Conservation (phyloP, 352 stramenopile genomes). For the Phytopythium ostracodes region DNA sequence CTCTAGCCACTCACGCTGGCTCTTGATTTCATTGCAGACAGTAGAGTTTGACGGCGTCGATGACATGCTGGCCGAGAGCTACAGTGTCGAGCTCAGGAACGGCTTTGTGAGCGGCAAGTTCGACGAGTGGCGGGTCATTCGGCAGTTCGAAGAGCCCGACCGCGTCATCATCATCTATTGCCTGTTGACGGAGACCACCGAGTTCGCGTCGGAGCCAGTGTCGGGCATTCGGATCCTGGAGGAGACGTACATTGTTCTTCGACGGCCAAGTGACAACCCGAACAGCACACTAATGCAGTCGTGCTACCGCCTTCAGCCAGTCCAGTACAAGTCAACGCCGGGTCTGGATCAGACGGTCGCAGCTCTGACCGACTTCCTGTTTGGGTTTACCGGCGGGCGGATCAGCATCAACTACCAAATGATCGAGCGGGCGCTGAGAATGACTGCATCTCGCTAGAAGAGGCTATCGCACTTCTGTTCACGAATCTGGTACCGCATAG, state of each 20-base stretch:
- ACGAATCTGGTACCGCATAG: no score
- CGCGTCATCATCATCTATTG: constrained; percentile 1
- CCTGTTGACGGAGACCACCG: background rate
- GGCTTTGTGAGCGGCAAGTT: background rate
- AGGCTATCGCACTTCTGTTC: no score
- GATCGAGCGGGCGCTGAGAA: background rate
- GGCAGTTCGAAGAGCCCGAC: background rate
- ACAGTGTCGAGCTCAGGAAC: background rate
- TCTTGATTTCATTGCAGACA: background rate
- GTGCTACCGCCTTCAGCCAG: background rate
- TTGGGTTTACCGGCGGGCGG: background rate
- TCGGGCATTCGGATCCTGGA: constrained; percentile 2
- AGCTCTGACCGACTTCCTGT: background rate
- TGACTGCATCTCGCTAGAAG: no score
- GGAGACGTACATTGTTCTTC: constrained; percentile 2
- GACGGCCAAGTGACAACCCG: background rate
- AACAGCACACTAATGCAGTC: background rate
- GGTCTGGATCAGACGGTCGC: background rate
- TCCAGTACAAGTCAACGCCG: background rate
- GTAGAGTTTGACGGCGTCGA: background rate
- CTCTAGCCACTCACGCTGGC: no score
- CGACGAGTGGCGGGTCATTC: constrained; percentile 1
- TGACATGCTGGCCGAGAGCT: background rate
- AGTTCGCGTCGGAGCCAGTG: constrained; percentile 1
- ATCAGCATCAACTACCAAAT: constrained; percentile 1